Evolutionary conservation across 2,329 filamentous ascomycete species (phyloP), one percentile per base, ranked within the genome.

Genomic region (Pyricularia pennisetigena): DNA sequence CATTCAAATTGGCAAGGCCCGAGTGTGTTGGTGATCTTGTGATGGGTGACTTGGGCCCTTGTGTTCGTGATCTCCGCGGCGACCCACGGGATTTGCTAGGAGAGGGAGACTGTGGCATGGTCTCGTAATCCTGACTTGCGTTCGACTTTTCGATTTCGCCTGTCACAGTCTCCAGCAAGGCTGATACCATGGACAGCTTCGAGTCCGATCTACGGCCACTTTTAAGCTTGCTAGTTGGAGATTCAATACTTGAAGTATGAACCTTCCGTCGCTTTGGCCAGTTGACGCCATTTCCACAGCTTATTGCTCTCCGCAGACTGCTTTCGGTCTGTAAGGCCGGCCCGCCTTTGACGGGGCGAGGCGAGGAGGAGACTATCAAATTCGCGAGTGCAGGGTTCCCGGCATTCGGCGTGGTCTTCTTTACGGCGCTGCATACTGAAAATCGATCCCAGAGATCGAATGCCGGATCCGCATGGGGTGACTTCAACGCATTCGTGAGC

Each of bases 371-470:
- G 2, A 88, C 82, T 79, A 90, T 86, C 29, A 92, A 79, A 68
- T 90, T 86, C 65, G 86, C 85, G 28, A 92, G 80, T 20, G 84
- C 79, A 57, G 86, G 86, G 72, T 87, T 88, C 61, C 80, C 77
- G 62, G 82, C 76, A 24, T 85, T 84, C 1, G 79, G 76, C 8
- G 78, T 75, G 63, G 78, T 77, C 67, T 78, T 72, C 70, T 82
- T 77, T 16, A 80, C 75, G 67, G 78, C 77, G 70, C 83, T 80
- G 73, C 82, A 79, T 68, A 87, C 78, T 54, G 90, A 85, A 74
- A 92, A 93, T 67, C 90, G 87, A 72, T 90, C 91, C 91, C 91
- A 94, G 1, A 94, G 78, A 71, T 94, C 90, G 35, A 89, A 78
- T 2, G 90, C 90, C 54, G 91, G 89, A 73, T 94, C 90, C 35